Evolutionary conservation across 2,329 filamentous ascomycete species (phyloP), one percentile per base, ranked within the genome.

Genomic region (Colletotrichum orchidophilum): DNA sequence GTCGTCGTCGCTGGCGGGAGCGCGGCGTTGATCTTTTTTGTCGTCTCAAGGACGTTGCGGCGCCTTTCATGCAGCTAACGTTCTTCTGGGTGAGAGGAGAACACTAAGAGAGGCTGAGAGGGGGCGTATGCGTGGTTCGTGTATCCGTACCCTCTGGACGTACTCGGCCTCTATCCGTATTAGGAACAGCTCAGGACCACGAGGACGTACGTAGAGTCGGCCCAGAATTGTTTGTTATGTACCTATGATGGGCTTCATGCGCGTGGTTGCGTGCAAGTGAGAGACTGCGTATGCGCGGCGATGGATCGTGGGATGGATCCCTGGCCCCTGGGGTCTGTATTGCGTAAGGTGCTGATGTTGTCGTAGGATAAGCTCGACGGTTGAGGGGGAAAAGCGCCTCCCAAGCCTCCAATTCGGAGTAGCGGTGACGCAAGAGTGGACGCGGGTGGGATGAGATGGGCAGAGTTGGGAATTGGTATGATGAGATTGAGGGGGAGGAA

Each of bases 21-120:
- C n/a, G 35, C 57, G 15, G 58, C 35, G 50, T 55, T 35, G 35
- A 50, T 50, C 3, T 46, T 46, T 46, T 62, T 65, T 26, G 67
- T 70, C 67, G 67, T 70, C 67, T 66, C 63, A 70, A 66, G 55
- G 57, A 35, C 60, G 49, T 54, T 54, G 60, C 63, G 67, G 62
- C 67, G 67, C 62, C 62, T 39, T 70, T 59, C 54, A 66, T 66
- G 67, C 67, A 66, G 67, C 67, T 50, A 66, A 61, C 49, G 49
- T 35, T 52, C 9, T 54, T 63, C 29, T 29, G 21, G 58, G 39
- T 29, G 59, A 46, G 31, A 60, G 57, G 15, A 42, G 24, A 46
- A 42, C 13, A 26, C 50, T 39, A 33, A 62, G 49, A 62, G 55
- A 39, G 27, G 42, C 18, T n/a, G 39, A 39, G 24, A 18, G 21